Percentiles rank a stretch among this genome's conserved stretches.
These are phyloP conservation scores for Condylostoma magnum DNA, from an alignment of 169 alveolate species.

Conservation along the genomic window DNA sequence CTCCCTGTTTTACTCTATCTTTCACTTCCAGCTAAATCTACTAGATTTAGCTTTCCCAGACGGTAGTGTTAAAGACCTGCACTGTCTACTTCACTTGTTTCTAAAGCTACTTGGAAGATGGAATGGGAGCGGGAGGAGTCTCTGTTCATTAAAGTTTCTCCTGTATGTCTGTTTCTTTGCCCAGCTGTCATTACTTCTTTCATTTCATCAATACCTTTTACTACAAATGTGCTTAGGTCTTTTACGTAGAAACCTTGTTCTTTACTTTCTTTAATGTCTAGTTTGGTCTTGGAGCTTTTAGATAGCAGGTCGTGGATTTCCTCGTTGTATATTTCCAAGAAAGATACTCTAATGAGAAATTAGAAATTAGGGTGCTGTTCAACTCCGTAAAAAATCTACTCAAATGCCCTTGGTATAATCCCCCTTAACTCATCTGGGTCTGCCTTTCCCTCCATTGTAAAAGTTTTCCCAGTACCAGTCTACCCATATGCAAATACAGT, in stretches of 20 bases:
- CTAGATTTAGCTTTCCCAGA: constrained; percentile 78
- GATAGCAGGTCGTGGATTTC: constrained; percentile 89
- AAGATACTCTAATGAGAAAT: constrained; percentile 62
- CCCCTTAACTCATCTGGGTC: constrained; percentile 55
- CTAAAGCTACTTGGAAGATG: constrained; percentile 76
- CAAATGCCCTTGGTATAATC: constrained; percentile 90
- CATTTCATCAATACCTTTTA: constrained; percentile 84
- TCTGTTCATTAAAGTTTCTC: constrained; percentile 72
- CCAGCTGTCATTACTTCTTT: constrained; percentile 56
- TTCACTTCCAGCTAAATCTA: constrained; percentile 97
- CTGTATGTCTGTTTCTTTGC: constrained; percentile 32
- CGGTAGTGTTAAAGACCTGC: constrained; percentile 13
- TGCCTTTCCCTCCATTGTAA: constrained; percentile 67
- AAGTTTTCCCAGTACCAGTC: constrained; percentile 81
- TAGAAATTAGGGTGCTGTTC: constrained; percentile 35
- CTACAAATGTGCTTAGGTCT: constrained; percentile 78
- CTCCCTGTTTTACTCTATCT: constrained; percentile 88
- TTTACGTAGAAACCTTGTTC: constrained; percentile 81
- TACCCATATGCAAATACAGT: constrained; percentile 82
- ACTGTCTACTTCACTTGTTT: constrained; percentile 52
- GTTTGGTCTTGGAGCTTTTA: constrained; percentile 71
- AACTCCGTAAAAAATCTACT: constrained; percentile 83
- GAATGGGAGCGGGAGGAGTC: constrained; percentile 88
- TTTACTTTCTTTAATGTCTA: constrained; percentile 83
- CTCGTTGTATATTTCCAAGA: constrained; percentile 82